These are phyloP conservation scores for Priceomyces medius DNA, from an alignment of 805 yeast genomes.

Conservation along the genomic window DNA sequence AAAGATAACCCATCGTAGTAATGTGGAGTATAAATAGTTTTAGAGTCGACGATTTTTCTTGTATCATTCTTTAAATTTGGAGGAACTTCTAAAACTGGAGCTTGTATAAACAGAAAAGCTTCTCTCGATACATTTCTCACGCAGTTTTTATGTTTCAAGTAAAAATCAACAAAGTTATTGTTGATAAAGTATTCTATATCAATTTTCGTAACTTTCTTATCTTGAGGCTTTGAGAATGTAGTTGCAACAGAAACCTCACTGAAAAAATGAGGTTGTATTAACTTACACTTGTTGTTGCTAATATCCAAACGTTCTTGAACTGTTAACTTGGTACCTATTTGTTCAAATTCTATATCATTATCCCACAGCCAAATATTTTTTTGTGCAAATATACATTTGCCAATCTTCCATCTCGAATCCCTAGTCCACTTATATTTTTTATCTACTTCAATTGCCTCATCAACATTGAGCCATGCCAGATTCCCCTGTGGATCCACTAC, in stretches of 20 bases:
- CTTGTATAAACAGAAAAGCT: slow-evolving; percentile 65
- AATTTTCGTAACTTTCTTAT: slow-evolving; percentile 18
- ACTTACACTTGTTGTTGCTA: slow-evolving; percentile 19
- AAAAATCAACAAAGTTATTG: slow-evolving; percentile 62
- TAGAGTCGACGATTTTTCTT: slow-evolving; percentile 52
- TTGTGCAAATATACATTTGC: slow-evolving; percentile 77
- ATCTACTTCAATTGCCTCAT: slow-evolving; percentile 49
- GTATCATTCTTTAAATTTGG: slow-evolving; percentile 57
- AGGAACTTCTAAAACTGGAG: slow-evolving; percentile 78
- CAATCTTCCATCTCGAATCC: slow-evolving; percentile 61
- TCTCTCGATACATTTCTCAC: slow-evolving; percentile 47
- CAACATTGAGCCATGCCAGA: slow-evolving; percentile 64
- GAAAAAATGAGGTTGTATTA: slow-evolving; percentile 32
- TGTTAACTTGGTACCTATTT: slow-evolving; percentile 16
- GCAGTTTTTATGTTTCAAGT: slow-evolving; percentile 46
- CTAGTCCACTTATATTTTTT: slow-evolving; percentile 70
- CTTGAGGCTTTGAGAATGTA: slow-evolving; percentile 25
- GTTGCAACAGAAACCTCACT: slow-evolving; percentile 30
- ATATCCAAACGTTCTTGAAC: slow-evolving; percentile 29
- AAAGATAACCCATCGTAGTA: slow-evolving; percentile 93
- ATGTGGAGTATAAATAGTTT: slow-evolving; percentile 80
- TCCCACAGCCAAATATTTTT: slow-evolving; percentile 72
- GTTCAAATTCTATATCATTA: slow-evolving; percentile 18
- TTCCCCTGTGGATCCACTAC: slow-evolving; percentile 65
- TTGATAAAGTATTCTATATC: slow-evolving; percentile 61